Evolutionary conservation across 1,139 yeast genomes (phyloP), one percentile per base, ranked within the genome.

Genomic region (Candida albicans): DNA sequence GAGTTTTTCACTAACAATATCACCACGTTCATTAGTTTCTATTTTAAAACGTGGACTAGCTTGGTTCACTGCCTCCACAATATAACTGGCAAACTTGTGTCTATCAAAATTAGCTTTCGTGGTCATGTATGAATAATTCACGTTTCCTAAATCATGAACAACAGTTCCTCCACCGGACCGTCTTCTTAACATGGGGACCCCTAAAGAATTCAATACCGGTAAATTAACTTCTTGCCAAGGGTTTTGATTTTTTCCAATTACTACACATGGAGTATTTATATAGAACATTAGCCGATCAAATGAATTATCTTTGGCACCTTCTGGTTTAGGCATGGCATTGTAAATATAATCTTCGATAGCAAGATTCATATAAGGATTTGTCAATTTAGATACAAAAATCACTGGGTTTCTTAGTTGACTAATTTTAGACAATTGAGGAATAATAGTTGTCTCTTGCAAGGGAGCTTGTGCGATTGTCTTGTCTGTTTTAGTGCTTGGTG

Each of bases 151-250:
- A 62, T 93, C 99, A 59, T 95, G 99, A 9, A 90, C 96, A 0
- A 95, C 99, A 0, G 98, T 82, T 0, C 99, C 99, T 1, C 99
- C 99, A 1, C 99, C 99, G 1, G 96, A 85, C 38, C 78, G 70
- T 47, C 99, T 71, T 52, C 99, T 70, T 2, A 95, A 63, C 10
- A 91, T 61, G 0, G 95, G 93, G n/a, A 88, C 73, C 1, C 72
- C 70, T 10, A 79, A 62, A 0, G 72, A 56, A 6, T 74, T 68
- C 9, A 88, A 66, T n/a, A 81, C 56, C 0, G 82, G 78, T 3
- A 93, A 49, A 55, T 88, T 86, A 28, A 84, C 77, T 59, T 93
- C 99, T 47, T 82, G 79, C 91, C 95, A 93, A 1, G 97, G 96
- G 52, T 90, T 93, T 61, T 95, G 99, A 60, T 93, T 93, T 58